phyloP scores from a whole-genome alignment of 768 basidiomycete species.

The Neoboletus subvelutipes region DNA sequence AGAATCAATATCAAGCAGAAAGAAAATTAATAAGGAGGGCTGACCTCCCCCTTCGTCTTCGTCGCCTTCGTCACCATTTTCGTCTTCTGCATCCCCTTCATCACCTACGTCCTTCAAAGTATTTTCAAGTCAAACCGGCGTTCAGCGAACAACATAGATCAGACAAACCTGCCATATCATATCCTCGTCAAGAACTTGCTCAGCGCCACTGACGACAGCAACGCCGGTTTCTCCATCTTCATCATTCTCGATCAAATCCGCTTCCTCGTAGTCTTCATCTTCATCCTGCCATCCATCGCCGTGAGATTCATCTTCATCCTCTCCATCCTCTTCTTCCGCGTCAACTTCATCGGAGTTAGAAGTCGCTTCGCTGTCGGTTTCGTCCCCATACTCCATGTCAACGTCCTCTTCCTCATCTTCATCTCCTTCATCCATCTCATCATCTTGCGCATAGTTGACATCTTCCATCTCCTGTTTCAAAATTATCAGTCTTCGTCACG shows the following conservation, averaged over 20 bases:
- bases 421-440: slow-evolving; percentile 81
- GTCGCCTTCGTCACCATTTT: slow-evolving; percentile 59
- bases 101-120: slow-evolving; percentile 52
- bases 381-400: slow-evolving; percentile 86
- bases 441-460: slow-evolving; percentile 61
- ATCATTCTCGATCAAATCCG: slow-evolving; percentile 60
- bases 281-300: slow-evolving; percentile 56
- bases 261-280: slow-evolving; percentile 57
- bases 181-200: slow-evolving; percentile 48
- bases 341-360: slow-evolving; percentile 71
- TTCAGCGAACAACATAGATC: background rate
- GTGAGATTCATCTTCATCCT: slow-evolving; percentile 50
- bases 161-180: slow-evolving; percentile 57
- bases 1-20: slow-evolving; percentile 10
- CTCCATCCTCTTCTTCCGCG: slow-evolving; percentile 62
- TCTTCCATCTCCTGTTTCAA: slow-evolving; percentile 79
- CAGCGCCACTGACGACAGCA: slow-evolving; percentile 51
- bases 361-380: slow-evolving; percentile 78
- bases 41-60: slow-evolving; percentile 27
- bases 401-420: slow-evolving; percentile 81
- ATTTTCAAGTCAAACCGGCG: slow-evolving; percentile 10
- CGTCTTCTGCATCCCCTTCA: slow-evolving; percentile 54
- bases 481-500: slow-evolving; percentile 17
- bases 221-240: slow-evolving; percentile 49
- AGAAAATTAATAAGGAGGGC: background rate